Evolutionary conservation across 306 rosid genomes (phyloP).

Genomic region (Glycine tomentella): DNA sequence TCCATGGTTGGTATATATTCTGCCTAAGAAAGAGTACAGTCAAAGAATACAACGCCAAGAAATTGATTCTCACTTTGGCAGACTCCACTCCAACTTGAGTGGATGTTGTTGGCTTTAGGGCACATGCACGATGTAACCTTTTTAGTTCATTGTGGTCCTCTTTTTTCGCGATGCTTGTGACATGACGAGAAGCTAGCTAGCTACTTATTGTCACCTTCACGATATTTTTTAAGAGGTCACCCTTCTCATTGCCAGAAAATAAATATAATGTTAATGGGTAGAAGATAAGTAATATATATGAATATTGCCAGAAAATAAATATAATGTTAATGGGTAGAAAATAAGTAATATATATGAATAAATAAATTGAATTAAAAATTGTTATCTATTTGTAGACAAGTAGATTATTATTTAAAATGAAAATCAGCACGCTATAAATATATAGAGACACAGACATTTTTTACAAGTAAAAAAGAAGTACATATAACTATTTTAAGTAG

Average conservation of each 20-base stretch:
- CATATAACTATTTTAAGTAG: too few species aligned
- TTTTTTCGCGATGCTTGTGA: conserved; percentile 44
- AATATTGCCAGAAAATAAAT: too few species aligned
- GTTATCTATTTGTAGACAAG: neutral
- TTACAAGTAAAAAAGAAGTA: too few species aligned
- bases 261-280: neutral
- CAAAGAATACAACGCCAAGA: conserved; percentile 39
- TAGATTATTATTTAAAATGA: neutral
- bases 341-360: too few species aligned
- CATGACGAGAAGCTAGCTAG: conserved; percentile 48
- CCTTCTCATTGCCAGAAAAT: neutral
- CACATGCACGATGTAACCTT: conserved; percentile 48
- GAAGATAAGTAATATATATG: too few species aligned
- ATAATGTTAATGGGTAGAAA: too few species aligned
- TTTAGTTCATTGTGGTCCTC: conserved; percentile 56
- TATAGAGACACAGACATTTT: too few species aligned
- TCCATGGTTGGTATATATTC: neutral
- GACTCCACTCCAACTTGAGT: conserved; percentile 33
- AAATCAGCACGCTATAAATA: neutral
- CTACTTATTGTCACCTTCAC: conserved; percentile 32
- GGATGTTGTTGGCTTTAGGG: conserved; percentile 39
- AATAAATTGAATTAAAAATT: neutral
- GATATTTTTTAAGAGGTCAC: too few species aligned
- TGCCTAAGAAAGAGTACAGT: conserved; percentile 26
- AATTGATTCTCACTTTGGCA: conserved; percentile 39